Evolutionary conservation across 2,329 filamentous ascomycete genomes (phyloP).

Genomic region (Beauveria sp.): DNA sequence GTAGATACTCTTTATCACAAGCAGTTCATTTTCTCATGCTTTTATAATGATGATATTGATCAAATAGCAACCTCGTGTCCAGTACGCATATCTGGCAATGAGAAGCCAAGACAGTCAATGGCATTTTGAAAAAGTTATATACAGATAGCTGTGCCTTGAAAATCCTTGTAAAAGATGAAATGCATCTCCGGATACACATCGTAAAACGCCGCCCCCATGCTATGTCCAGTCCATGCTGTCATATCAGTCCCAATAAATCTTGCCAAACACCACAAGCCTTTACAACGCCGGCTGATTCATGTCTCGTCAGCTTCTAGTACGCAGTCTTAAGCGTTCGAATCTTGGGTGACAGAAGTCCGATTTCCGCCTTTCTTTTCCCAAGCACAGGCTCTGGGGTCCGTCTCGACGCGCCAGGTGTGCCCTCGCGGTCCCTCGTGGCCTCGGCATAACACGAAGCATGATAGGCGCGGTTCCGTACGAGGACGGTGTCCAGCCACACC

Average conservation of each 20-base stretch:
- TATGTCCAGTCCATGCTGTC: not conserved
- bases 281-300: not conserved
- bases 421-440: conserved; percentile 58
- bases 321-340: conserved; percentile 18
- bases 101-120: not conserved
- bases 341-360: conserved; percentile 34
- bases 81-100: not conserved
- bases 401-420: conserved; percentile 31
- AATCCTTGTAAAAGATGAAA: not conserved
- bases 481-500: conserved; percentile 87
- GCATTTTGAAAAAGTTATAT: not conserved
- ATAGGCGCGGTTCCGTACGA: conserved; percentile 72
- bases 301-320: not conserved
- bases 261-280: not conserved
- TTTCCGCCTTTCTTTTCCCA: conserved; percentile 71
- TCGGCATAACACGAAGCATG: conserved; percentile 87
- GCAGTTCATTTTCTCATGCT: no score
- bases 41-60: not conserved
- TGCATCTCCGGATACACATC: not conserved
- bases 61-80: not conserved
- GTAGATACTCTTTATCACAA: not conserved
- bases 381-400: conserved; percentile 58
- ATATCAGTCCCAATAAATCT: not conserved
- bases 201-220: conserved; percentile 5
- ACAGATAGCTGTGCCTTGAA: not conserved